These are phyloP conservation scores for Hyphopichia fennica DNA, from an alignment of 1,139 yeast species.

Conservation along the genomic window DNA sequence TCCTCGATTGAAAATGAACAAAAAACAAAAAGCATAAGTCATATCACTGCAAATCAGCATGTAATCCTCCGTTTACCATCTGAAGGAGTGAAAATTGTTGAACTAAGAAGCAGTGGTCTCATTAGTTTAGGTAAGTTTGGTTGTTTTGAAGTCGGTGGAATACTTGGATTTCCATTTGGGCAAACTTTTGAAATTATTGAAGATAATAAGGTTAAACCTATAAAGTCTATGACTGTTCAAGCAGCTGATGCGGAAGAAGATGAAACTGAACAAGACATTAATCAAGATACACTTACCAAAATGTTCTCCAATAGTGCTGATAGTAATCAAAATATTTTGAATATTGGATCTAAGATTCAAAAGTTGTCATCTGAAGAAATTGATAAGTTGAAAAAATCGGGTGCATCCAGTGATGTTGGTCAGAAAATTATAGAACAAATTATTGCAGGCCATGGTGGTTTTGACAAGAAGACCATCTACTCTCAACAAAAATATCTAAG, in stretches of 20 bases:
- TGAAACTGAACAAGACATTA: constrained; percentile 27
- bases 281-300: constrained; percentile 39
- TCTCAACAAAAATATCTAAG: constrained; percentile 91
- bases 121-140: constrained; percentile 91
- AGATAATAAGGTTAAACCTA: constrained; percentile 52
- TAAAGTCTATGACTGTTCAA: constrained; percentile 33
- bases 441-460: constrained; percentile 80
- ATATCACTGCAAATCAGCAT: constrained; percentile 50
- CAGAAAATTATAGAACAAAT: constrained; percentile 79
- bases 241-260: constrained; percentile 27
- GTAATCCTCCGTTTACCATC: constrained; percentile 80
- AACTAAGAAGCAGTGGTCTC: constrained; percentile 56
- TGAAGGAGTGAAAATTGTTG: constrained; percentile 69
- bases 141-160: constrained; percentile 67
- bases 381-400: constrained; percentile 70
- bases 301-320: constrained; percentile 50
- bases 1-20: not conserved
- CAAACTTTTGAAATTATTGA: constrained; percentile 83
- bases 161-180: constrained; percentile 83
- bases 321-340: constrained; percentile 69
- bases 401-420: constrained; percentile 66
- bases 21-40: constrained; percentile 14
- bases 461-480: constrained; percentile 82
- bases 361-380: constrained; percentile 73
- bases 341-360: constrained; percentile 77